These are phyloP conservation scores for Hyaloscypha variabilis DNA, from an alignment of 495 filamentous ascomycete species.

Conservation along the genomic window DNA sequence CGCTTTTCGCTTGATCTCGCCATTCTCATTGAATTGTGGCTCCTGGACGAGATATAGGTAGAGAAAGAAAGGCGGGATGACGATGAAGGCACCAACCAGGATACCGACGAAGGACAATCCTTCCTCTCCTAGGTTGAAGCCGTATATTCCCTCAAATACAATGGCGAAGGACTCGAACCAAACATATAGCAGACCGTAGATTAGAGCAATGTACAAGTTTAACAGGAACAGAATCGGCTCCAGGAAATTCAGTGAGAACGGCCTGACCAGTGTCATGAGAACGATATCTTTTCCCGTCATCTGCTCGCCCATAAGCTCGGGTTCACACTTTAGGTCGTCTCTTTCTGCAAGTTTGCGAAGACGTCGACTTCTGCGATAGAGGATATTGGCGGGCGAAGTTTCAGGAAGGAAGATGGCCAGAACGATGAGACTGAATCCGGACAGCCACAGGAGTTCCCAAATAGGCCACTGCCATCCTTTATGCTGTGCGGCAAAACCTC, in stretches of 20 bases:
- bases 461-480: constrained; percentile 61
- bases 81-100: constrained; percentile 47
- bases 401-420: constrained; percentile 54
- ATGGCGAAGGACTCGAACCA: constrained; percentile 56
- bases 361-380: constrained; percentile 55
- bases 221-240: constrained; percentile 49
- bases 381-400: constrained; percentile 59
- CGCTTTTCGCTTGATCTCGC: constrained; percentile 50
- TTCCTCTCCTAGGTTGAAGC: constrained; percentile 50
- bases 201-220: constrained; percentile 53
- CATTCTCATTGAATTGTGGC: constrained; percentile 33
- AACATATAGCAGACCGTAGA: constrained; percentile 62
- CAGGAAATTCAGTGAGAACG: constrained; percentile 58
- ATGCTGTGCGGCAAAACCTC: constrained; percentile 55
- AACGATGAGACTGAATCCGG: constrained; percentile 30
- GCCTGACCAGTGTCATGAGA: constrained; percentile 15
- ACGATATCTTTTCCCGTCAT: constrained; percentile 20
- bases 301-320: constrained; percentile 36
- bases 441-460: constrained; percentile 54
- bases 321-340: constrained; percentile 17
- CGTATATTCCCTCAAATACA: constrained; percentile 53
- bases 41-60: constrained; percentile 30
- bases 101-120: constrained; percentile 59
- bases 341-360: constrained; percentile 42
- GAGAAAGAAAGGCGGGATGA: constrained; percentile 32